Evolutionary conservation across 2,329 filamentous ascomycete species (phyloP).

Genomic region (Ophiostoma triangulosporum): DNA sequence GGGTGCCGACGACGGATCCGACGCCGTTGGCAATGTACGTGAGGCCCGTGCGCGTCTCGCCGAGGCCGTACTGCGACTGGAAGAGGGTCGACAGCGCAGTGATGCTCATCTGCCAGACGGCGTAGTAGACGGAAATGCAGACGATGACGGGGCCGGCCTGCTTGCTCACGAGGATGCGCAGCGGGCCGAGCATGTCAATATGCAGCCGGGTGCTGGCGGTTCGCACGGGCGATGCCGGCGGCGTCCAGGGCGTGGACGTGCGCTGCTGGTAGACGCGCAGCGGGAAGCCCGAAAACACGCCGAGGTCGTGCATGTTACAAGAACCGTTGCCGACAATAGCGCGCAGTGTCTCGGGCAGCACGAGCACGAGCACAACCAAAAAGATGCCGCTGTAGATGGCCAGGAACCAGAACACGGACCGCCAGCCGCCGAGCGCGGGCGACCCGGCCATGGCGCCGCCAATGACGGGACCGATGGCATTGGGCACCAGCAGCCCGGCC

Average conservation of each 20-base stretch:
- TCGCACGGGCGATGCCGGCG: neutral
- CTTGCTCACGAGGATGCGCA: slow-evolving; percentile 41
- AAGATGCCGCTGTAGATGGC: slow-evolving; percentile 38
- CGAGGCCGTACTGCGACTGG: slow-evolving; percentile 30
- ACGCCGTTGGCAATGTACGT: slow-evolving; percentile 41
- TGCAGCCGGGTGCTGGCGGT: neutral
- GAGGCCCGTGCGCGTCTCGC: slow-evolving; percentile 36
- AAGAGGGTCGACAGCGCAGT: slow-evolving; percentile 40
- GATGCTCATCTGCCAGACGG: slow-evolving; percentile 41
- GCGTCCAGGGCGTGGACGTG: slow-evolving; percentile 10
- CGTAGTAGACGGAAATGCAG: slow-evolving; percentile 40
- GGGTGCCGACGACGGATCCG: slow-evolving; percentile 33
- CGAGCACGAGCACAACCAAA: slow-evolving; percentile 38
- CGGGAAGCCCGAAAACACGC: slow-evolving; percentile 40
- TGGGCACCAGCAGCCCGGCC: slow-evolving; percentile 41
- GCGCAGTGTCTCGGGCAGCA: slow-evolving; percentile 45
- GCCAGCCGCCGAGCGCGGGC: slow-evolving; percentile 39
- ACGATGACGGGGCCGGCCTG: slow-evolving; percentile 40
- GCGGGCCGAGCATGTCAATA: slow-evolving; percentile 42
- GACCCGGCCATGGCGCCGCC: slow-evolving; percentile 50
- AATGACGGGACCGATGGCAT: slow-evolving; percentile 43
- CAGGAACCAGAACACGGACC: slow-evolving; percentile 55
- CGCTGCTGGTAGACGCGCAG: slow-evolving; percentile 24
- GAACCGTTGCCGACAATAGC: slow-evolving; percentile 50
- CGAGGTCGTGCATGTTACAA: slow-evolving; percentile 40